A percentile compares a stretch with the other conserved stretches of the same genome.
These are phyloP conservation scores for Parmelia sp. DNA, from an alignment of 495 filamentous ascomycete genomes.

Conservation along the genomic window DNA sequence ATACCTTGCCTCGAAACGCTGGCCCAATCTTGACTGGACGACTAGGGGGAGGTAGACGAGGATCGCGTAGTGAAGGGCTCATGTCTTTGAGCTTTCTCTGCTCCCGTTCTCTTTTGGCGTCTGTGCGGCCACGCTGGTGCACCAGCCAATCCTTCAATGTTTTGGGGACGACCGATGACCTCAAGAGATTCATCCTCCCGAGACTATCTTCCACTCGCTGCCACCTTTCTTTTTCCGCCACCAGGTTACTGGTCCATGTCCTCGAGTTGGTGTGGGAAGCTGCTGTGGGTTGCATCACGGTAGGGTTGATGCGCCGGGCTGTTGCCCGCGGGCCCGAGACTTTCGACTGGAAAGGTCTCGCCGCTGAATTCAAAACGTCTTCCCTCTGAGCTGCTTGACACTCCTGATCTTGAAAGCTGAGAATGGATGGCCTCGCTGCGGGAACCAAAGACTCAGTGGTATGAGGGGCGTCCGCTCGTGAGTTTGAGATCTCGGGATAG, in stretches of 20 bases:
- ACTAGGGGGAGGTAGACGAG: constrained; percentile 3
- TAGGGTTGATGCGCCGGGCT: neutral
- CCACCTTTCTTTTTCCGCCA: constrained; percentile 26
- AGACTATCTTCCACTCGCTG: constrained; percentile 19
- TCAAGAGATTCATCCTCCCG: constrained; percentile 18
- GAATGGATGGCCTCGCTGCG: neutral
- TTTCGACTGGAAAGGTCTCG: neutral
- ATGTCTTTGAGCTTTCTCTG: neutral
- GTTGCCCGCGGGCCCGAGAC: neutral
- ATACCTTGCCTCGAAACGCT: constrained; percentile 20
- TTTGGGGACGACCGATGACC: constrained; percentile 25
- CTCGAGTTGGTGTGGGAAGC: constrained; percentile 25
- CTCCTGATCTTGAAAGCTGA: neutral
- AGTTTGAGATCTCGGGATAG: neutral
- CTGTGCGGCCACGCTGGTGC: constrained; percentile 14
- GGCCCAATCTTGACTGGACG: constrained; percentile 10
- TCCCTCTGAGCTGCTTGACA: too few relatives aligned
- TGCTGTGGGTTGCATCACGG: neutral
- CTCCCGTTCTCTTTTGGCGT: constrained; percentile 10
- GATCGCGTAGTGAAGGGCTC: neutral
- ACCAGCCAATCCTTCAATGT: constrained; percentile 26
- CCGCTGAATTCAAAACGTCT: neutral
- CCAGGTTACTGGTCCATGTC: constrained; percentile 26
- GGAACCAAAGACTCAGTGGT: neutral
- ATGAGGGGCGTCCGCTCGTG: neutral